These are phyloP conservation scores for Amanita muscaria DNA, from an alignment of 768 basidiomycete genomes.

Conservation along the genomic window DNA sequence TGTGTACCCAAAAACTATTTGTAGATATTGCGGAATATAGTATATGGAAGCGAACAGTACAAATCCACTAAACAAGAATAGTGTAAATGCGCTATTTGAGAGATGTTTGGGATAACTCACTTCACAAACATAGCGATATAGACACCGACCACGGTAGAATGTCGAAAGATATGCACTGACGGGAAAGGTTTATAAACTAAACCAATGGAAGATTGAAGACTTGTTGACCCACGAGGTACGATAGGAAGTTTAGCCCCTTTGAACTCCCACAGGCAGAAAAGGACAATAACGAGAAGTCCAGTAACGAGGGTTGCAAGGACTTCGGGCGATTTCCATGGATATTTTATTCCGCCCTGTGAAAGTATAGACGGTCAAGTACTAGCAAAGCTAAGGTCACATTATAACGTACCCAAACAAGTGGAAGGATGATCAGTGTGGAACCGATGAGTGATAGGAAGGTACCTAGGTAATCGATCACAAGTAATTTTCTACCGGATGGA, in stretches of 20 bases:
- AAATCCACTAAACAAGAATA: conserved; percentile 34
- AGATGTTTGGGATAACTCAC: conserved; percentile 21
- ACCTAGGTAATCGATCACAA: conserved; percentile 58
- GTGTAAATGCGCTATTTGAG: not conserved
- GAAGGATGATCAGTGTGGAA: conserved; percentile 56
- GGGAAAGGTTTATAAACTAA: too few species aligned
- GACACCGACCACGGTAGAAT: conserved; percentile 56
- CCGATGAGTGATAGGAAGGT: conserved; percentile 48
- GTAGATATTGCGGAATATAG: conserved; percentile 71
- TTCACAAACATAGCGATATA: conserved; percentile 66
- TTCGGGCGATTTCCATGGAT: conserved; percentile 60
- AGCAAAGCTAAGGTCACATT: not conserved
- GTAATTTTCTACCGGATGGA: conserved; percentile 40
- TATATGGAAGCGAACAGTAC: conserved; percentile 59
- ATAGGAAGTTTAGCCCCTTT: conserved; percentile 62
- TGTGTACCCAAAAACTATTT: conserved; percentile 58
- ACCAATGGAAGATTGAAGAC: not conserved
- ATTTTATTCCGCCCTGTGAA: conserved; percentile 56
- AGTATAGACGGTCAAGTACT: not conserved
- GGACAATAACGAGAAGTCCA: conserved; percentile 39
- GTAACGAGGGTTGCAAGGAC: conserved; percentile 53
- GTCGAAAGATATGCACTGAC: conserved; percentile 67
- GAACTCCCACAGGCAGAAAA: conserved; percentile 72
- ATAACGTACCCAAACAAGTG: conserved; percentile 61
- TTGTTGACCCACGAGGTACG: conserved; percentile 46